These are phyloP conservation scores for Craspedostauros australis DNA, from an alignment of 108 stramenopile genomes.

Conservation along the genomic window DNA sequence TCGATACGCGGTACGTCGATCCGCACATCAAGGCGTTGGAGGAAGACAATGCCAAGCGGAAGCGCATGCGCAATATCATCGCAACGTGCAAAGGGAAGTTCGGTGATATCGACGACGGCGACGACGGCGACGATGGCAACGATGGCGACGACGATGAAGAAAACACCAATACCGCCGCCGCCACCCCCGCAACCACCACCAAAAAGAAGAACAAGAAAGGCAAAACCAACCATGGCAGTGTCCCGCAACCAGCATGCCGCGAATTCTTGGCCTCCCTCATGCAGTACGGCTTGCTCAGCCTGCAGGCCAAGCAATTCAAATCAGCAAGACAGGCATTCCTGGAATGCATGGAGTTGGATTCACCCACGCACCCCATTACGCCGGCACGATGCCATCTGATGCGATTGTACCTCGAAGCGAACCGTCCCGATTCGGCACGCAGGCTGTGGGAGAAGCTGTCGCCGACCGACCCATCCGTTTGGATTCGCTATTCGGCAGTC, in stretches of 20 bases:
- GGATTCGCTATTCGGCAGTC: conserved; percentile 76
- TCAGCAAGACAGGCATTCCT: conserved; percentile 58
- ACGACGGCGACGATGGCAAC: no score
- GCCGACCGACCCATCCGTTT: conserved; percentile 46
- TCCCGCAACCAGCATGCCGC: conserved; percentile 62
- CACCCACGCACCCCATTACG: conserved; percentile 38
- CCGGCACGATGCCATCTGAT: conserved; percentile 64
- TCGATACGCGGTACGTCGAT: conserved; percentile 85
- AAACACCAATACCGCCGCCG: no score
- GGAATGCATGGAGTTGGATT: conserved; percentile 68
- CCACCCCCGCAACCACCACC: no score
- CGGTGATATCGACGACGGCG: conserved; percentile 24
- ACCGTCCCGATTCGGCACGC: conserved; percentile 62
- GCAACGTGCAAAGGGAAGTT: conserved; percentile 50
- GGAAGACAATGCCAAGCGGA: conserved; percentile 49
- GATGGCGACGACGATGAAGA: no score
- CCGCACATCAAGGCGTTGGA: conserved; percentile 67
- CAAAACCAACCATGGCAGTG: conserved; percentile 12
- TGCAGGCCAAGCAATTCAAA: conserved; percentile 59
- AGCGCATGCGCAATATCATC: conserved; percentile 58
- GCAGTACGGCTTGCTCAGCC: conserved; percentile 63
- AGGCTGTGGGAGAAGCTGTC: conserved; percentile 44
- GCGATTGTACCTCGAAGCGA: conserved; percentile 68
- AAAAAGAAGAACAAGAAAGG: conserved; percentile 59
- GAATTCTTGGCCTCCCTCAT: conserved; percentile 63